A percentile compares a stretch with the other conserved stretches of the same genome.
phyloP scores from a whole-genome alignment of 2,329 filamentous ascomycete genomes.

The Monosporascus sp. region DNA sequence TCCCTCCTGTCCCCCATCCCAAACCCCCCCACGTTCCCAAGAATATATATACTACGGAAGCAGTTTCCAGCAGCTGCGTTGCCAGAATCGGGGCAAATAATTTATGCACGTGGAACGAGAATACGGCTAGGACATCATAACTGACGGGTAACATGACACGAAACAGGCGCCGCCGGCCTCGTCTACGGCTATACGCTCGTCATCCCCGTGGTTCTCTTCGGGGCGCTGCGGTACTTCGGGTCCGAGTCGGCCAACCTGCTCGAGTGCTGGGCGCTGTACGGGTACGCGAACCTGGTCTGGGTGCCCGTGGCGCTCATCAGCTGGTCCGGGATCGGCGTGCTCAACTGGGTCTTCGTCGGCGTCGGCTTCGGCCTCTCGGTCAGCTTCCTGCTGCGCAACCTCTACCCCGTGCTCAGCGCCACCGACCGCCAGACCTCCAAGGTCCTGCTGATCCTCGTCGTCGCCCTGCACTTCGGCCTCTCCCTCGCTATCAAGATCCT shows the following conservation, averaged over 20 bases:
- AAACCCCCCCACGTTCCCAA: neutral
- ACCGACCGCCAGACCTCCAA: slow-evolving; percentile 91
- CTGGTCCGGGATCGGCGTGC: slow-evolving; percentile 77
- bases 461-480: slow-evolving; percentile 82
- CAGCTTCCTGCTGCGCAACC: slow-evolving; percentile 76
- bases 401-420: slow-evolving; percentile 87
- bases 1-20: neutral
- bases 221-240: slow-evolving; percentile 88
- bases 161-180: slow-evolving; percentile 73
- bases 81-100: too few species aligned
- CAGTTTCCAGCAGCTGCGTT: too few species aligned
- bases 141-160: too few species aligned
- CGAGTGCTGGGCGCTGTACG: slow-evolving; percentile 93
- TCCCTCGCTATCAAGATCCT: slow-evolving; percentile 92
- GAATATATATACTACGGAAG: slow-evolving; percentile 1
- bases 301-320: slow-evolving; percentile 88
- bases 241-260: slow-evolving; percentile 89
- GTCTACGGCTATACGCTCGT: slow-evolving; percentile 93
- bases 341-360: slow-evolving; percentile 92
- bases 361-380: slow-evolving; percentile 81
- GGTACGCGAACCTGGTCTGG: slow-evolving; percentile 96
- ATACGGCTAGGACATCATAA: too few species aligned
- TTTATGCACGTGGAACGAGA: too few species aligned
- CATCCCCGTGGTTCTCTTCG: slow-evolving; percentile 81
- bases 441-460: slow-evolving; percentile 76